A percentile compares a stretch with the other conserved stretches of the same genome.
Evolutionary conservation across 495 filamentous ascomycete species (phyloP).

Genomic region (Amniculicola lignicola): DNA sequence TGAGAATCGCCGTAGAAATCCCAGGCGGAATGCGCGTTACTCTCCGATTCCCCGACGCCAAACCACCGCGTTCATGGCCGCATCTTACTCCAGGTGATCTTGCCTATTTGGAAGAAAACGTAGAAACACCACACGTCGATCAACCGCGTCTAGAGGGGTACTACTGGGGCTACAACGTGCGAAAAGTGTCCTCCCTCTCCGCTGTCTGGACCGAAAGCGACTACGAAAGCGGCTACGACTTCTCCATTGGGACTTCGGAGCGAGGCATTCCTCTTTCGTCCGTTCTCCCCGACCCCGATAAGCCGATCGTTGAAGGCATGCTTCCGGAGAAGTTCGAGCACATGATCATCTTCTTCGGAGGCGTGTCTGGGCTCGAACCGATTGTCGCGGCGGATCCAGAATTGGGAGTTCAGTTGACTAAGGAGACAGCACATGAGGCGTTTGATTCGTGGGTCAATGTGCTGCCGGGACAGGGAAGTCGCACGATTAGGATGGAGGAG

Average conservation of each 20-base stretch:
- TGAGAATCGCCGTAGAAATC: slow-evolving; percentile 47
- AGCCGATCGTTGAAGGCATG: not conserved
- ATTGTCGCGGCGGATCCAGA: slow-evolving; percentile 63
- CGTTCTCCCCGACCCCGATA: slow-evolving; percentile 2
- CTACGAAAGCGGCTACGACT: slow-evolving; percentile 45
- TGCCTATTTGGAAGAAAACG: slow-evolving; percentile 37
- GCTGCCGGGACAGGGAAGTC: slow-evolving; percentile 68
- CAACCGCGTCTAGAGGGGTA: slow-evolving; percentile 67
- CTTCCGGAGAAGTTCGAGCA: slow-evolving; percentile 55
- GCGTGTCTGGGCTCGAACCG: slow-evolving; percentile 66
- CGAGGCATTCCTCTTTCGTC: slow-evolving; percentile 54
- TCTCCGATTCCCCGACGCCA: slow-evolving; percentile 52
- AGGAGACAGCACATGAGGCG: slow-evolving; percentile 55
- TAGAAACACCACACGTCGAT: slow-evolving; percentile 57
- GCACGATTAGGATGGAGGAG: slow-evolving; percentile 76
- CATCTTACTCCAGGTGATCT: slow-evolving; percentile 6
- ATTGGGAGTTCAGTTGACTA: slow-evolving; percentile 53
- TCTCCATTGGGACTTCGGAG: slow-evolving; percentile 72
- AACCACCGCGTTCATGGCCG: slow-evolving; percentile 22
- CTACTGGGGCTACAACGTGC: slow-evolving; percentile 72
- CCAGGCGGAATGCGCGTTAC: slow-evolving; percentile 63
- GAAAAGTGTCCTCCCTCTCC: slow-evolving; percentile 57
- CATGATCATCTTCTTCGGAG: slow-evolving; percentile 68
- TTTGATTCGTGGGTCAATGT: slow-evolving; percentile 80
- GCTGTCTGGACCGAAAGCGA: slow-evolving; percentile 57